Evolutionary conservation across 345 rosid species (phyloP), one percentile per base, ranked within the genome.

Genomic region (Streptanthus diversifolius): DNA sequence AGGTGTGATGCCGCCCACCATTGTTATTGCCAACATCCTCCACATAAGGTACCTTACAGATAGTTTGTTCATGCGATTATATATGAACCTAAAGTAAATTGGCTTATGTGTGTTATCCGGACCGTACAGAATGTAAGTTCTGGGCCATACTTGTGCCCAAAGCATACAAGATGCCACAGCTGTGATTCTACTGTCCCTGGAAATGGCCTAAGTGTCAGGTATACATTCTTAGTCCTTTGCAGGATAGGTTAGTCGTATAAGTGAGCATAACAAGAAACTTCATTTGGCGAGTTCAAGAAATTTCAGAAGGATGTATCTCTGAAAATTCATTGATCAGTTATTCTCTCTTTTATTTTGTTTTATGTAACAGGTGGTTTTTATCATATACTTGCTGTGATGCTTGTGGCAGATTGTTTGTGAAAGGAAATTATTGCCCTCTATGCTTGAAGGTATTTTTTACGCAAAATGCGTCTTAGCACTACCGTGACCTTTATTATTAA

Each of bases 351-450:
- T 21, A 61, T 49, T 40, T 76, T 11, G 10, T 58, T 19, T 48
- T 21, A 70, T 73, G 73, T 74, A 65, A 44, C 88, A 95, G 98
- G 87, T 95, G 98, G 99, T 95, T 95, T 86, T 83, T 95, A 79
- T 90, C 96, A 63, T 90, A 90, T 82, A 90, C 99, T 66, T 90
- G 96, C 75, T 95, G 99, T 79, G 99, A 95, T 90, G 99, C 99
- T 58, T 95, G 99, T 79, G 99, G 99, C 81, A 91, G 99, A 82
- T 82, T 95, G 85, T 95, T 95, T 80, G 97, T 91, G 71, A 95
- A 91, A 82, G 99, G 99, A 69, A 95, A 95, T 75, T 95, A 91
- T 41, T 95, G 99, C 66, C 96, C 97, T 45, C 91, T 95, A 71
- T 92, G 99, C 81, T 83, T 95, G 83, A 95, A 95, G 99, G 99